Percentiles rank a stretch among this genome's conserved stretches.
These are phyloP conservation scores for Eutrema heterophyllum DNA, from an alignment of 345 rosid species.

Conservation along the genomic window DNA sequence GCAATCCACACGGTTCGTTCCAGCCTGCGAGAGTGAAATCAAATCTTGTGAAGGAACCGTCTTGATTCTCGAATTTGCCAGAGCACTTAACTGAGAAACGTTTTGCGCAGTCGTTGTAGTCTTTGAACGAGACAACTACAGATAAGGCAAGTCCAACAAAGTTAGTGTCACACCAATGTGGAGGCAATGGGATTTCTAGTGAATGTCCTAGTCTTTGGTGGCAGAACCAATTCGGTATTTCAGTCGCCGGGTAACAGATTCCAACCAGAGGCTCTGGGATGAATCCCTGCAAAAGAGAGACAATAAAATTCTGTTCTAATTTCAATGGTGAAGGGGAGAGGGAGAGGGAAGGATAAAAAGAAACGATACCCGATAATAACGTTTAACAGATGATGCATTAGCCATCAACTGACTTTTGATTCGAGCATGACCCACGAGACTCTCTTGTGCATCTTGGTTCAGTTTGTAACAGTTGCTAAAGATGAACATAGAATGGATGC, in stretches of 20 bases:
- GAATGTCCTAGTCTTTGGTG: slow-evolving; percentile 25
- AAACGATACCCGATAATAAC: background rate
- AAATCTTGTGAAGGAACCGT: slow-evolving; percentile 8
- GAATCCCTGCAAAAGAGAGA: background rate
- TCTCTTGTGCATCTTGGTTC: slow-evolving; percentile 17
- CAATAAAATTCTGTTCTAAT: background rate
- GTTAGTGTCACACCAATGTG: slow-evolving; percentile 20
- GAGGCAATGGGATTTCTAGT: slow-evolving; percentile 34
- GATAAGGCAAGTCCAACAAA: slow-evolving; percentile 33
- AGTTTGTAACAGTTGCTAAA: slow-evolving; percentile 35
- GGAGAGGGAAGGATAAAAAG: background rate
- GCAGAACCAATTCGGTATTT: slow-evolving; percentile 33
- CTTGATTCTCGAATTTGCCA: slow-evolving; percentile 22
- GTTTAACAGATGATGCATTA: slow-evolving; percentile 15
- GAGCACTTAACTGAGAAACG: slow-evolving; percentile 6
- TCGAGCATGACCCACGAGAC: slow-evolving; percentile 13
- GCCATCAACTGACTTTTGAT: slow-evolving; percentile 29
- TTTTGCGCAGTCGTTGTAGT: background rate
- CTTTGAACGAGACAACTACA: slow-evolving; percentile 24
- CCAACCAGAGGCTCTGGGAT: slow-evolving; percentile 20
- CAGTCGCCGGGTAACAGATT: slow-evolving; percentile 1
- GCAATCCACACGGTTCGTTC: slow-evolving; percentile 20
- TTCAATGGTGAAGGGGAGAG: background rate
- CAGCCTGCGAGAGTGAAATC: slow-evolving; percentile 23
- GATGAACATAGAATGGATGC: slow-evolving; percentile 25